These are phyloP conservation scores for Oehlia diaphana DNA, from an alignment of 192 early-diverging fungal genomes.

Conservation along the genomic window DNA sequence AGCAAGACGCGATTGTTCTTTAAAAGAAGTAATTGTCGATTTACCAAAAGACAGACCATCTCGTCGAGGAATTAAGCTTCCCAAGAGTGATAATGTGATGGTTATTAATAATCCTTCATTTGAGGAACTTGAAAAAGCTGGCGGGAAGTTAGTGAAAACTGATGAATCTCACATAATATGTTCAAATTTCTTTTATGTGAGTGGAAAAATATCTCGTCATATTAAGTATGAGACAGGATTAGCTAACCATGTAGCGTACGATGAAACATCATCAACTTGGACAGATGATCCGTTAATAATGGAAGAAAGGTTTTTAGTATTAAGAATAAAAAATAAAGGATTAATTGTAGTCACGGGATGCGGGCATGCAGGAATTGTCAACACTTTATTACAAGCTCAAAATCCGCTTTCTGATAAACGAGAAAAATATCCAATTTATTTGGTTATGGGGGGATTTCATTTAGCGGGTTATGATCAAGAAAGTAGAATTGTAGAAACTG, in stretches of 20 bases:
- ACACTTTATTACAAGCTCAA: constrained; percentile 36
- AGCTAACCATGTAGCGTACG: constrained; percentile 35
- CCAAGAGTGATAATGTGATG: constrained; percentile 30
- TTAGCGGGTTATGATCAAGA: constrained; percentile 35
- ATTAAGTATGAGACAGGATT: constrained; percentile 39
- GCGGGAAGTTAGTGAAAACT: constrained; percentile 29
- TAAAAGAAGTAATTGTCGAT: constrained; percentile 31
- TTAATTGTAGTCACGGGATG: constrained; percentile 39
- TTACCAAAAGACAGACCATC: constrained; percentile 38
- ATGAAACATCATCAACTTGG: constrained; percentile 15
- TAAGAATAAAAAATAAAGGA: constrained; percentile 34
- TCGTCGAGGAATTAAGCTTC: constrained; percentile 31
- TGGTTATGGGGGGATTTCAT: constrained; percentile 42
- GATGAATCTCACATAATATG: constrained; percentile 33
- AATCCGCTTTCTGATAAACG: constrained; percentile 19
- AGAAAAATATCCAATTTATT: constrained; percentile 25
- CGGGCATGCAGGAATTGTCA: constrained; percentile 39
- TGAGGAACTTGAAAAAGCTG: constrained; percentile 30
- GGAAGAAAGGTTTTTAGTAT: constrained; percentile 38
- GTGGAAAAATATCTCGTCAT: constrained; percentile 32
- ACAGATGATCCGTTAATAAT: constrained; percentile 33
- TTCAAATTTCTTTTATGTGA: constrained; percentile 35
- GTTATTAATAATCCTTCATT: constrained; percentile 34
- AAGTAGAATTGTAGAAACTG: constrained; percentile 31
- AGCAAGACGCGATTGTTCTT: background rate